These are phyloP conservation scores for Aspergillus hiratsukae DNA, from an alignment of 2,329 filamentous ascomycete species.

Conservation along the genomic window DNA sequence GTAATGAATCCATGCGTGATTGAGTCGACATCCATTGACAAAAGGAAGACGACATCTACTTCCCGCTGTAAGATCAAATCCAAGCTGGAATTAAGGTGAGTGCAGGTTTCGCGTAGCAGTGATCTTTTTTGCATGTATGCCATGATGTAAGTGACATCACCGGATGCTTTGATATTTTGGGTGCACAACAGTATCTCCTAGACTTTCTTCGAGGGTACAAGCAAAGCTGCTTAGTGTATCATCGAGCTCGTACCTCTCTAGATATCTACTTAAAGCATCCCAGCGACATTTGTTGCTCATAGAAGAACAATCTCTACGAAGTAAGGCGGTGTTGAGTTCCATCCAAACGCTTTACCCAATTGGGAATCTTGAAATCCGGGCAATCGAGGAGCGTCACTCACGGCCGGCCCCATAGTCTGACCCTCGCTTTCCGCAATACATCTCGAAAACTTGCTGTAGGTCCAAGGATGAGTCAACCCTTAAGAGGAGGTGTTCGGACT, in stretches of 20 bases:
- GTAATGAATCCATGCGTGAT: background rate
- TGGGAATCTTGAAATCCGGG: slow-evolving; percentile 13
- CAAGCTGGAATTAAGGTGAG: background rate
- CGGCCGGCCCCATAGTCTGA: slow-evolving; percentile 4
- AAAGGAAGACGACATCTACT: background rate
- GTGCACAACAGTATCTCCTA: background rate
- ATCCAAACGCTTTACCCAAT: slow-evolving; percentile 18
- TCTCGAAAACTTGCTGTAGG: slow-evolving; percentile 11
- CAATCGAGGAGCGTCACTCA: slow-evolving; percentile 9
- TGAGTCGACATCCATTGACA: background rate
- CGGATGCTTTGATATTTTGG: background rate
- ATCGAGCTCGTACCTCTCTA: background rate
- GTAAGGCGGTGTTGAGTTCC: slow-evolving; percentile 3
- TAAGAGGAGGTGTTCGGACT: slow-evolving; percentile 33
- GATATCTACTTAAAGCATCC: background rate
- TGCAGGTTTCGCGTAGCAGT: background rate
- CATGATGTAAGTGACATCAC: background rate
- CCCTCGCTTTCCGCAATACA: slow-evolving; percentile 3
- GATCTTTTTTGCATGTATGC: background rate
- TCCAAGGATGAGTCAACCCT: slow-evolving; percentile 33
- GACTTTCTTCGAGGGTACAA: background rate
- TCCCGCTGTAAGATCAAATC: background rate
- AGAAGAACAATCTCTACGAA: background rate
- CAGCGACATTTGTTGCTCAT: background rate
- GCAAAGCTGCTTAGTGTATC: background rate